These are phyloP conservation scores for Tuctoria greenei DNA, from an alignment of 176 grass and related monocot species.

Conservation along the genomic window DNA sequence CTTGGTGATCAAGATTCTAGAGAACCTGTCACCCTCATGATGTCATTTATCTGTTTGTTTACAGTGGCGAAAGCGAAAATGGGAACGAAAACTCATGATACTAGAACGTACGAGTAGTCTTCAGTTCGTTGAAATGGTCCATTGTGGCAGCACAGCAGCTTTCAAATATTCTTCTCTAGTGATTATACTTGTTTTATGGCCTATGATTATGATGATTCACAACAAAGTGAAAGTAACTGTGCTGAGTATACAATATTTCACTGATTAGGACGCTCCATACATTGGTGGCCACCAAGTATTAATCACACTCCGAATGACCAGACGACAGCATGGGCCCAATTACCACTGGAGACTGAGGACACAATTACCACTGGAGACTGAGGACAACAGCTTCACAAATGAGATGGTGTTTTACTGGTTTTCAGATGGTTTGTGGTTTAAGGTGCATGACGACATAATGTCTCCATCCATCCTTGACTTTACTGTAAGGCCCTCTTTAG, in stretches of 20 bases:
- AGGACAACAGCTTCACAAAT: conserved; percentile 13
- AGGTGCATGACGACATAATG: conserved; percentile 41
- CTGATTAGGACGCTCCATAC: conserved; percentile 8
- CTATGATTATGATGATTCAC: neutral
- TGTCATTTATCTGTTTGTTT: conserved; percentile 30
- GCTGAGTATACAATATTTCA: neutral
- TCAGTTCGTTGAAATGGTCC: neutral
- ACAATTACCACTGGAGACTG: conserved; percentile 1
- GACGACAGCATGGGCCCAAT: neutral
- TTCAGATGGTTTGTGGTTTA: conserved; percentile 18
- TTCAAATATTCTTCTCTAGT: neutral
- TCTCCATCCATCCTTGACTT: conserved; percentile 38
- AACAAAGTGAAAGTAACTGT: neutral
- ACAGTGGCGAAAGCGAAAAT: neutral
- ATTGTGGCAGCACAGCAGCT: neutral
- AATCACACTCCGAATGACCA: conserved; percentile 9
- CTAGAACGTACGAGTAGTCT: too few relatives aligned
- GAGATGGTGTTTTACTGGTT: conserved; percentile 18
- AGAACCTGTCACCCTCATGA: conserved; percentile 14
- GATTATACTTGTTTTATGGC: neutral
- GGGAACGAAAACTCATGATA: neutral
- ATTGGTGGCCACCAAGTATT: neutral
- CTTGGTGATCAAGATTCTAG: conserved; percentile 5
- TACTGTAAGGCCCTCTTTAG: too few relatives aligned
- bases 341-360: neutral